Percentiles rank a stretch among this genome's conserved stretches.
phyloP scores from a whole-genome alignment of 805 yeast genomes.

The Helenozyma rhizophorensis region DNA sequence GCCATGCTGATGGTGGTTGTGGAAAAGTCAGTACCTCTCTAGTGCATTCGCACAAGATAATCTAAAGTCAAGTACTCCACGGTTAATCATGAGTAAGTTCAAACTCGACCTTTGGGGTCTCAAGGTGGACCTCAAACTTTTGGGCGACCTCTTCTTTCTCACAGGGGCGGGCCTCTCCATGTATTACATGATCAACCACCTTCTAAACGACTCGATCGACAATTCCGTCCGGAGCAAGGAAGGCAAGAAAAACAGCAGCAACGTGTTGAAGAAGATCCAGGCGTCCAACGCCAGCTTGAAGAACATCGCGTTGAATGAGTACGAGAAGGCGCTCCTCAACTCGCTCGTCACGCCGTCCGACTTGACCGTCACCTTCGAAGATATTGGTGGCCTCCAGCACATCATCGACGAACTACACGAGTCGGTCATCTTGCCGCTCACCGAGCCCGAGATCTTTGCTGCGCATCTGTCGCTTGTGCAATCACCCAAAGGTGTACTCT shows the following conservation, averaged over 20 bases:
- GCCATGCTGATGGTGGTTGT: too few species aligned
- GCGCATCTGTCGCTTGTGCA: conserved; percentile 66
- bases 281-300: conserved; percentile 54
- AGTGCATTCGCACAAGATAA: too few species aligned
- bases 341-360: conserved; percentile 83
- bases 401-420: conserved; percentile 85
- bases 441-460: conserved; percentile 66
- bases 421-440: conserved; percentile 80
- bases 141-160: conserved; percentile 38
- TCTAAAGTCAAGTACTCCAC: too few species aligned
- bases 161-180: conserved; percentile 66
- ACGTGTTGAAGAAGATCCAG: conserved; percentile 31
- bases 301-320: conserved; percentile 54
- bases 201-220: conserved; percentile 33
- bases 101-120: conserved; percentile 35
- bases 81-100: conserved; percentile 24
- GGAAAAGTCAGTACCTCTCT: too few species aligned
- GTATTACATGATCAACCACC: conserved; percentile 53
- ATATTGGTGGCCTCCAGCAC: conserved; percentile 83
- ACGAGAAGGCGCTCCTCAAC: conserved; percentile 74
- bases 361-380: conserved; percentile 68
- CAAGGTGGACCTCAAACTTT: conserved; percentile 34
- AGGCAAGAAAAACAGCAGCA: conserved; percentile 58
- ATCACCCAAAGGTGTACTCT: conserved; percentile 91
- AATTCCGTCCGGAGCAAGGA: conserved; percentile 45